phyloP scores from a whole-genome alignment of 1,139 yeast genomes.

The Diutina neorugosa region DNA sequence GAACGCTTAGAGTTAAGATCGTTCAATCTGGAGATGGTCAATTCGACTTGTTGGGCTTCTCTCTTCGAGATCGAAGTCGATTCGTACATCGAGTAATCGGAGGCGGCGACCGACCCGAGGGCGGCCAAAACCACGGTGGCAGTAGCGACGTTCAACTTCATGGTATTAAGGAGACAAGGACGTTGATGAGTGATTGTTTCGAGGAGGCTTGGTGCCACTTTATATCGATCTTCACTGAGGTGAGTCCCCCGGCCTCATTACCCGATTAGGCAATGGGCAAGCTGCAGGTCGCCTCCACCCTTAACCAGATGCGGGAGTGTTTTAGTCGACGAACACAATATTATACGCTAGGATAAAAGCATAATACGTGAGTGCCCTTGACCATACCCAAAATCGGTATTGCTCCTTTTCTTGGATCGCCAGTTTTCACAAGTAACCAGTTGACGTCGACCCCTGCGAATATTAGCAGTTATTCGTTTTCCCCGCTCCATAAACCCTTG shows the following conservation, averaged over 20 bases:
- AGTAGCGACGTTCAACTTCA: constrained; percentile 4
- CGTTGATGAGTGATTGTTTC: not conserved
- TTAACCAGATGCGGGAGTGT: not conserved
- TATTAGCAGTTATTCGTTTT: no score
- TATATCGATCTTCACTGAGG: not conserved
- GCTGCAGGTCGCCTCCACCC: not conserved
- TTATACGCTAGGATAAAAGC: not conserved
- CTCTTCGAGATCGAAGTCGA: constrained; percentile 5
- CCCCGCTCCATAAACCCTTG: no score
- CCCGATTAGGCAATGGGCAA: not conserved
- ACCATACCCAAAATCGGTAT: not conserved
- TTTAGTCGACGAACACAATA: not conserved
- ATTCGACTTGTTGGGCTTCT: constrained; percentile 8
- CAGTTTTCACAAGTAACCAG: not conserved
- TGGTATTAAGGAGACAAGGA: not conserved
- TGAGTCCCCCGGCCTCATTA: not conserved
- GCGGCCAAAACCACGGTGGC: constrained; percentile 4
- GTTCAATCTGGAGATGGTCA: not conserved
- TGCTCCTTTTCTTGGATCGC: not conserved
- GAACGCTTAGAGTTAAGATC: not conserved
- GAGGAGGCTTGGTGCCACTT: not conserved
- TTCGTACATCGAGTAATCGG: not conserved
- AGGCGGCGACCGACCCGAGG: not conserved
- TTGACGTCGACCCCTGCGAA: not conserved
- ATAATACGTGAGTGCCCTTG: not conserved